Evolutionary conservation across 2,329 filamentous ascomycete genomes (phyloP).

Genomic region (Colletotrichum sansevieriae): DNA sequence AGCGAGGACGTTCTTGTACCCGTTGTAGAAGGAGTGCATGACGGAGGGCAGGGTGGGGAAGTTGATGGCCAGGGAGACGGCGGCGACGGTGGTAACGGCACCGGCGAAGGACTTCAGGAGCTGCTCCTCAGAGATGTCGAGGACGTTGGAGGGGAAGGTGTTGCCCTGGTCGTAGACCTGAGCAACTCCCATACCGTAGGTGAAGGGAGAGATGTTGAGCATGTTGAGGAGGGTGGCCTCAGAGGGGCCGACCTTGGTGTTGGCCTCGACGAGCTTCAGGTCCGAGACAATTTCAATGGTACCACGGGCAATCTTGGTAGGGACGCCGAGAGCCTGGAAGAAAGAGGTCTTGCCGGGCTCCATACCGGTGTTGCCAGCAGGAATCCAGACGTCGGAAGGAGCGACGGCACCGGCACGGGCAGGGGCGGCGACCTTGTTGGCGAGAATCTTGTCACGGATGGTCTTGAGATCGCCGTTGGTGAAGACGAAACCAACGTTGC

Average conservation of each 20-base stretch:
- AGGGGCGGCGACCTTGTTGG: slow-evolving; percentile 97
- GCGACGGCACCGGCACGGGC: slow-evolving; percentile 98
- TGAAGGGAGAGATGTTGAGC: slow-evolving; percentile 99
- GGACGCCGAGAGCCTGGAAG: slow-evolving; percentile 99
- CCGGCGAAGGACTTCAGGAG: slow-evolving; percentile 85
- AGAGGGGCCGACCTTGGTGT: slow-evolving; percentile 95
- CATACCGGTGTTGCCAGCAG: slow-evolving; percentile 99
- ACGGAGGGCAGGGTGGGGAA: slow-evolving; percentile 97
- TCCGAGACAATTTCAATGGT: slow-evolving; percentile 99
- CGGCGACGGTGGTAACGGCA: slow-evolving; percentile 88
- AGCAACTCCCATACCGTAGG: slow-evolving; percentile 95
- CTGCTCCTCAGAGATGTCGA: slow-evolving; percentile 96
- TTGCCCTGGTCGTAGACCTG: slow-evolving; percentile 99
- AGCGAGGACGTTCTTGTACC: slow-evolving; percentile 96
- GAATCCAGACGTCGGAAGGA: slow-evolving; percentile 92
- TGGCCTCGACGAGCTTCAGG: slow-evolving; percentile 96
- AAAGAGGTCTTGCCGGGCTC: slow-evolving; percentile 99
- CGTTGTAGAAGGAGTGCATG: slow-evolving; percentile 96
- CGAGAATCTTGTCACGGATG: slow-evolving; percentile 91
- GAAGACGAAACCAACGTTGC: slow-evolving; percentile 99
- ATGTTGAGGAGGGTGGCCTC: slow-evolving; percentile 99
- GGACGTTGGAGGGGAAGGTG: slow-evolving; percentile 85
- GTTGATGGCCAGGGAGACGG: slow-evolving; percentile 91
- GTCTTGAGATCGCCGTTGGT: slow-evolving; percentile 96
- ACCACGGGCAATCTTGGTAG: slow-evolving; percentile 99